These are phyloP conservation scores for Wickerhamiella kurtzmanii DNA, from an alignment of 805 yeast genomes.

Conservation along the genomic window DNA sequence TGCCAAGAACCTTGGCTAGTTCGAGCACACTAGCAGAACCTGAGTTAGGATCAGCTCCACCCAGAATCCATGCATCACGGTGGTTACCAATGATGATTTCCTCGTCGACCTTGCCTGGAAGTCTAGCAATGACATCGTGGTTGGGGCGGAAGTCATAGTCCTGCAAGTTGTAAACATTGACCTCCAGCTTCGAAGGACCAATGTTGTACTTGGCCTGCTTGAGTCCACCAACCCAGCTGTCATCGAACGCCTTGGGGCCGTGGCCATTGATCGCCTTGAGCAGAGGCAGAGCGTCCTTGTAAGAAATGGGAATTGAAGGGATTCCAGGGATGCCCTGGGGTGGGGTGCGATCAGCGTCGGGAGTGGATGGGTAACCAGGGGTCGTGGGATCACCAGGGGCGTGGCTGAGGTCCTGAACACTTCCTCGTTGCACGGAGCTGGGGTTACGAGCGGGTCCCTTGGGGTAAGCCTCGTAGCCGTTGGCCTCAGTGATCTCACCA, in stretches of 20 bases:
- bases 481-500: conserved; percentile 33
- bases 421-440: conserved; percentile 62
- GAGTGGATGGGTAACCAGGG: conserved; percentile 50
- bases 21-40: conserved; percentile 58
- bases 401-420: conserved; percentile 46
- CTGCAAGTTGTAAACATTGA: conserved; percentile 49
- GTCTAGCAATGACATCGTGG: conserved; percentile 47
- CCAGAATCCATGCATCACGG: conserved; percentile 69
- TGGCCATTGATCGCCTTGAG: conserved; percentile 43
- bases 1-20: conserved; percentile 45
- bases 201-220: conserved; percentile 35
- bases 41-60: conserved; percentile 71
- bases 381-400: conserved; percentile 72
- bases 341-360: conserved; percentile 35
- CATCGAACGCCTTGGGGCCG: conserved; percentile 30
- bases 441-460: conserved; percentile 69
- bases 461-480: conserved; percentile 57
- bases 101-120: conserved; percentile 43
- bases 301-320: conserved; percentile 60
- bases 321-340: conserved; percentile 48
- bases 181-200: conserved; percentile 36
- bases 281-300: conserved; percentile 49
- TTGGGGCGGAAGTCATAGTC: conserved; percentile 48
- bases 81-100: conserved; percentile 60
- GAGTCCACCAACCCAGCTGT: conserved; percentile 36